Conservation (phyloP, 768 basidiomycete species). For the Kwoniella sp. region DNA sequence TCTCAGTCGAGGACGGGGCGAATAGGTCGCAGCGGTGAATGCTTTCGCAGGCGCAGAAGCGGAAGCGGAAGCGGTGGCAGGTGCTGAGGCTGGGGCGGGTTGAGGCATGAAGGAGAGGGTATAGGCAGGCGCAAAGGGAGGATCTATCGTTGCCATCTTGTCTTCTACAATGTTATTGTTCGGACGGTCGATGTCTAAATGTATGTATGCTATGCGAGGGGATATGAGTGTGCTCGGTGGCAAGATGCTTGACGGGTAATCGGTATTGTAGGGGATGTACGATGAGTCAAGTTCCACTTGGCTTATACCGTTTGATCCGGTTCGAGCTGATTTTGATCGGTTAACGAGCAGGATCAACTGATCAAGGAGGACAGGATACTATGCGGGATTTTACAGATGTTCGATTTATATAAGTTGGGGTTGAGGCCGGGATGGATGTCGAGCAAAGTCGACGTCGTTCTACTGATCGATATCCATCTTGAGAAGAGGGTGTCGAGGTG, state of each 20-base stretch:
- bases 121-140: slow-evolving; percentile 2
- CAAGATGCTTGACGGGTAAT: not conserved
- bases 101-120: not conserved
- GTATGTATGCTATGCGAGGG: too few relatives aligned
- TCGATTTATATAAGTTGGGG: slow-evolving; percentile 6
- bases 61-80: not conserved
- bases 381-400: not conserved
- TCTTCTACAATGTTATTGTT: too few relatives aligned
- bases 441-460: slow-evolving; percentile 8
- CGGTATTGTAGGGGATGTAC: too few relatives aligned
- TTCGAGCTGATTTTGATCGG: not conserved
- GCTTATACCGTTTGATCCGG: not conserved
- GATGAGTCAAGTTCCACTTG: not conserved
- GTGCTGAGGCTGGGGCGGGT: not conserved
- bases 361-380: not conserved
- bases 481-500: not conserved
- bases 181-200: too few relatives aligned
- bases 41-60: not conserved
- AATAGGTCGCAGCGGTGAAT: not conserved
- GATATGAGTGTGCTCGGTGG: not conserved
- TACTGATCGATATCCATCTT: slow-evolving; percentile 21
- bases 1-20: slow-evolving; percentile 13
- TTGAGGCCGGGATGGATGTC: slow-evolving; percentile 1
- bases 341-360: not conserved
- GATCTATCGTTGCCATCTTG: slow-evolving; percentile 8